Evolutionary conservation across 371 early-diverging fungal genomes (phyloP).

Genomic region (Syncephalastrum monosporum): DNA sequence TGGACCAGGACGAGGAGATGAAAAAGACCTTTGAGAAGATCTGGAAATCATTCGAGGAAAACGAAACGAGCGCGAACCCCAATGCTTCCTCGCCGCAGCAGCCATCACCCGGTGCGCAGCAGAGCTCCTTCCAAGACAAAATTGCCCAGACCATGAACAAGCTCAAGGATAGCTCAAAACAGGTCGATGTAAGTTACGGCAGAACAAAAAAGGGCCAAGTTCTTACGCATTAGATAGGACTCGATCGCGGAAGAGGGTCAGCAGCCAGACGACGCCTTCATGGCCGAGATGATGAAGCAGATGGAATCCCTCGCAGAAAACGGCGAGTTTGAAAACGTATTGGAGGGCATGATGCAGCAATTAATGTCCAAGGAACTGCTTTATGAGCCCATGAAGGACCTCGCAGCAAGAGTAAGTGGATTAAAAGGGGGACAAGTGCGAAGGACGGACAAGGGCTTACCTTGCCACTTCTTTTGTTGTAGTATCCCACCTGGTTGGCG

Average conservation of each 20-base stretch:
- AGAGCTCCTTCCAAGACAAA: constrained; percentile 69
- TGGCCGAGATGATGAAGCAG: constrained; percentile 89
- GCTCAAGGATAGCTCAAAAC: constrained; percentile 77
- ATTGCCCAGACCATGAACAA: constrained; percentile 65
- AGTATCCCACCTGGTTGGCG: constrained; percentile 87
- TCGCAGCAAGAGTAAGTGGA: constrained; percentile 61
- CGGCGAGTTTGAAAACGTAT: constrained; percentile 80
- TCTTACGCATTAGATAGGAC: constrained; percentile 33
- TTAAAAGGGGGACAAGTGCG: background rate
- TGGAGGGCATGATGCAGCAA: constrained; percentile 88
- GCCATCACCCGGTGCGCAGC: constrained; percentile 12
- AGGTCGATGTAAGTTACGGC: constrained; percentile 66
- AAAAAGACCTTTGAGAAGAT: constrained; percentile 67
- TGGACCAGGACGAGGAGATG: constrained; percentile 53
- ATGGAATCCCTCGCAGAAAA: constrained; percentile 81
- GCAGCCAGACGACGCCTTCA: constrained; percentile 61
- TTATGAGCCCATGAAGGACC: constrained; percentile 92
- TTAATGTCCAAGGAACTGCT: constrained; percentile 90
- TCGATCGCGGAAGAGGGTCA: constrained; percentile 57
- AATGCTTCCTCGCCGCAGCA: constrained; percentile 6
- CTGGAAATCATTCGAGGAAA: constrained; percentile 50
- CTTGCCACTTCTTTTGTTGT: constrained; percentile 10
- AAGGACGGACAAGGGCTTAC: background rate
- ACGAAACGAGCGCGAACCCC: constrained; percentile 4
- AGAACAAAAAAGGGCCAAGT: background rate